Base-by-base conservation (phyloP, 306 rosid species). In the Pterocarpus macrocarpus region DNA sequence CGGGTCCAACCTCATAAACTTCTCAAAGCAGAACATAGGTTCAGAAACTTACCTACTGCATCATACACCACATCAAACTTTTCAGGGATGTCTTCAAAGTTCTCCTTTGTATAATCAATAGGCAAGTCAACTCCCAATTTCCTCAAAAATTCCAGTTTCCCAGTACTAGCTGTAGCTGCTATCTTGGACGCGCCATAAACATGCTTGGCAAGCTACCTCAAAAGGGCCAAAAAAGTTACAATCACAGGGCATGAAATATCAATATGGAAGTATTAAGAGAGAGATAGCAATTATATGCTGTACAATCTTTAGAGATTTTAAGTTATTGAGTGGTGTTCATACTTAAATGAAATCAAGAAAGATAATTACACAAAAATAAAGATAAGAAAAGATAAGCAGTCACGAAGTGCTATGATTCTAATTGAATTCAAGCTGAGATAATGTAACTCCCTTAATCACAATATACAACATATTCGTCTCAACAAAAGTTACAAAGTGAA, bases 21-120 rank as follows among this genome's bases (percentile, higher is more conserved):
- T 77, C 44, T 38, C 2, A 56, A 4, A n/a, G 39, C 8, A 79
- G 4, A 69, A 44, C 47, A 49, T 47, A 16, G 53, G 64, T 17
- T 44, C 12, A 17, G 16, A 70, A 8, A 22, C 85, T 69, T 1
- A 82, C 82, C 85, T 13, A 82, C 82, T 76, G 85, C 41, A 39
- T 82, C 85, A 50, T 35, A 76, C 44, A 76, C 83, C 3, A 92
- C 80, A 76, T 91, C 95, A 57, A 85, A 91, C 79, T 92, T 92
- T 77, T 89, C 97, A 2, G 90, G 84, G 5, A 91, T 65, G 17
- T 92, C 94, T 69, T 91, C 94, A 17, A 70, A 78, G 30, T 88
- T 92, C 69, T 86, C 87, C 79, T 88, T 91, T 61, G 95, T 88
- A 68, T 92, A 92, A 77, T 92, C 97, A 47, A 91, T 89, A 28